Evolutionary conservation across 371 early-diverging fungal genomes (phyloP), one percentile per base, ranked within the genome.

Genomic region (Circinella umbellata): DNA sequence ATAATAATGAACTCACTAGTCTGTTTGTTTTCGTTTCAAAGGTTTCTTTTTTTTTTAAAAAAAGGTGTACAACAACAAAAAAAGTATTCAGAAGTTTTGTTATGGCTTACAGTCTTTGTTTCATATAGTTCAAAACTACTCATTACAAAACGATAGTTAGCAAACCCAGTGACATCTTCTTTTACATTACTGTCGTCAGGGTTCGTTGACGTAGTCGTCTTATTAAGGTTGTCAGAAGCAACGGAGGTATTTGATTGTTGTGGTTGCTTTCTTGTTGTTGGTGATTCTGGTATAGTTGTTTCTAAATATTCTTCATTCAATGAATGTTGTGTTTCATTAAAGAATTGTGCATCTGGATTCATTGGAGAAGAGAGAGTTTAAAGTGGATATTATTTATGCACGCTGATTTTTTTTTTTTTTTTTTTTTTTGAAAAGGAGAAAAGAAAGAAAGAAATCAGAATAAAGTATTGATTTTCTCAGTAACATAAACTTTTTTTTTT

Each of bases 71-170:
- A 27, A 27, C 27, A 27, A 27, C n/a, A 27, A 47, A 47, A 47
- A 47, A 63, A 63, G 63, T 11, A 27, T 27, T 2, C 2, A 27
- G 27, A 27, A 27, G 27, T 27, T 27, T 27, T 27, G 0, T 27
- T 27, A 27, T 27, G 27, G 14, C 83, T 71, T 81, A 92, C 92
- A 38, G 93, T 89, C 73, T 90, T 90, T 37, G 95, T 95, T 73
- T 95, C 95, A 69, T 95, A 95, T 11, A 95, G 79, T n/a, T 89
- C 87, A 76, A 93, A 92, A 42, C 80, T 79, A 61, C 84, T 88
- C 68, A 91, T 80, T 14, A 84, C 79, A 34, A 86, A 81, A 14
- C 81, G 81, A 46, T 73, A 71, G 61, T 73, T 73, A 0, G 80
- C 64, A 63, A 72, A 78, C 0, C 73, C 70, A 1, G 73, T 20